Percentiles rank a stretch among this genome's conserved stretches.
Conservation (phyloP, 2,329 filamentous ascomycete species). For the Hypocrella siamensis region DNA sequence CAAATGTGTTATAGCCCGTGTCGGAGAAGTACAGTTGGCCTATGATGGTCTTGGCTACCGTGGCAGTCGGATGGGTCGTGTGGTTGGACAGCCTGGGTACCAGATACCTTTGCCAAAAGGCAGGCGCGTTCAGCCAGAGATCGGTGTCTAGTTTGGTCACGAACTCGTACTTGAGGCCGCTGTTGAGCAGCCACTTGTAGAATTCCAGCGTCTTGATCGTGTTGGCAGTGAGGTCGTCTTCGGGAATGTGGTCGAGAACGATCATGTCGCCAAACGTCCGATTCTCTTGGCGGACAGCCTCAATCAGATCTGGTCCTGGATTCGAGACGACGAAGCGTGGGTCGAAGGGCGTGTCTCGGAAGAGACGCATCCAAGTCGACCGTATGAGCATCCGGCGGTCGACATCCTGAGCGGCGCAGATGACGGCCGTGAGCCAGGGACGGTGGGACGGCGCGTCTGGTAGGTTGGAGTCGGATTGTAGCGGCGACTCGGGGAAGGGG, state of each 20-base stretch:
- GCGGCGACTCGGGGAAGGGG: constrained; percentile 12
- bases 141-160: constrained; percentile 18
- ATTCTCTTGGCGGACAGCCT: constrained; percentile 13
- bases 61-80: constrained; percentile 3
- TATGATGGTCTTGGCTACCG: constrained; percentile 11
- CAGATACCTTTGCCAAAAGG: constrained; percentile 15
- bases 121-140: constrained; percentile 15
- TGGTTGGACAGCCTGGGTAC: constrained; percentile 8
- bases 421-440: constrained; percentile 15
- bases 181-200: constrained; percentile 13
- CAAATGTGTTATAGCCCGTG: constrained; percentile 11
- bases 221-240: constrained; percentile 16
- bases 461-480: constrained; percentile 2
- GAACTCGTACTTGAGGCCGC: constrained; percentile 11
- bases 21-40: constrained; percentile 13
- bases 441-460: background rate
- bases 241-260: constrained; percentile 15
- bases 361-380: constrained; percentile 16
- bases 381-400: constrained; percentile 15
- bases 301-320: constrained; percentile 11
- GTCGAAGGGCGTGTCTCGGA: constrained; percentile 13
- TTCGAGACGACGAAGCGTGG: constrained; percentile 16
- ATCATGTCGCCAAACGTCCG: constrained; percentile 17
- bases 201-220: constrained; percentile 18
- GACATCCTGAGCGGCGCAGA: constrained; percentile 12